Percentiles rank a stretch among this genome's conserved stretches.
These are phyloP conservation scores for Penstemon eatonii DNA, from an alignment of 257 asterid species.

Conservation along the genomic window DNA sequence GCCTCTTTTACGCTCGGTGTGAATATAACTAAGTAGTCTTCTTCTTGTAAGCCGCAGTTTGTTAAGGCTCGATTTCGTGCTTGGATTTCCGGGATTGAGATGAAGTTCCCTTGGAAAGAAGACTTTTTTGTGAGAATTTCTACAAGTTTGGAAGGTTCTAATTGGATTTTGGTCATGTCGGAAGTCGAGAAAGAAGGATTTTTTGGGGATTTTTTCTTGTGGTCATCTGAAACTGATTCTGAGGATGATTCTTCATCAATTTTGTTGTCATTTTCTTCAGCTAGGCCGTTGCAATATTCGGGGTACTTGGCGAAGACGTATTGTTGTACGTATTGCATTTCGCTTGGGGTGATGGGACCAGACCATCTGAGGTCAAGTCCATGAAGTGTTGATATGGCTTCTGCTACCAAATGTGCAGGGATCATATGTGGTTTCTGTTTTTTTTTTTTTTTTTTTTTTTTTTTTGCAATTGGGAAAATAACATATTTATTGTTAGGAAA, in stretches of 20 bases:
- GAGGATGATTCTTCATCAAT: slow-evolving; percentile 36
- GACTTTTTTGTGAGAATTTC: slow-evolving; percentile 55
- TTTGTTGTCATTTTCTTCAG: slow-evolving; percentile 37
- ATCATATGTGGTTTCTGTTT: slow-evolving; percentile 69
- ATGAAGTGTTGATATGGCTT: slow-evolving; percentile 78
- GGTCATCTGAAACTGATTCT: slow-evolving; percentile 23
- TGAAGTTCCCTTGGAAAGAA: slow-evolving; percentile 57
- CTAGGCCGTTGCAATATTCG: slow-evolving; percentile 68
- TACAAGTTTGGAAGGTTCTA: slow-evolving; percentile 63
- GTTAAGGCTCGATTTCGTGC: slow-evolving; percentile 65
- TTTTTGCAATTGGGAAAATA: not conserved
- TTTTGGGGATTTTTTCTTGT: slow-evolving; percentile 41
- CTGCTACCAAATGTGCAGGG: slow-evolving; percentile 80
- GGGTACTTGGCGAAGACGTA: slow-evolving; percentile 80
- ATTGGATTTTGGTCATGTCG: slow-evolving; percentile 40
- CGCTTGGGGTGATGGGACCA: slow-evolving; percentile 81
- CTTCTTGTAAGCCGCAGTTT: slow-evolving; percentile 60
- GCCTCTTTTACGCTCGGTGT: slow-evolving; percentile 46
- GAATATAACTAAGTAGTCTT: slow-evolving; percentile 61
- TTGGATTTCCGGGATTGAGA: slow-evolving; percentile 79
- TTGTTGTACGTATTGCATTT: slow-evolving; percentile 72
- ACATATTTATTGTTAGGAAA: too few species aligned
- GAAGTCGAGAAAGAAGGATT: slow-evolving; percentile 31
- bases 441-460: slow-evolving; percentile 1
- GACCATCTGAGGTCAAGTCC: slow-evolving; percentile 87